These are phyloP conservation scores for Aspergillus udagawae DNA, from an alignment of 2,329 filamentous ascomycete genomes.

Conservation along the genomic window DNA sequence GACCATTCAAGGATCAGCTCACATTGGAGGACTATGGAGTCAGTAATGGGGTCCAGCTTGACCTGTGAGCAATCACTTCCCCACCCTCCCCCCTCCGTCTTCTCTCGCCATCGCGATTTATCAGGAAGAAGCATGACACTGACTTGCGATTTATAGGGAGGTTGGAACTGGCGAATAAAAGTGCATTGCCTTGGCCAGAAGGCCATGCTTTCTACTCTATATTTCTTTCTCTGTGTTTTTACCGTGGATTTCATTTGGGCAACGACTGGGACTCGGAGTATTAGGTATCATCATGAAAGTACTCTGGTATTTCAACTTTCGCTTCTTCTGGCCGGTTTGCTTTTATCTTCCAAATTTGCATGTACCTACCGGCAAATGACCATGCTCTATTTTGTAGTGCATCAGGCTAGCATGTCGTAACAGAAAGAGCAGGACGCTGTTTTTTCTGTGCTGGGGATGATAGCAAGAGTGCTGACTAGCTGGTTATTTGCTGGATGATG, in stretches of 20 bases:
- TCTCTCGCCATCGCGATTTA: not conserved
- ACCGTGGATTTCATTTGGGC: not conserved
- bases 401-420: constrained; percentile 18
- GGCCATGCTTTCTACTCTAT: not conserved
- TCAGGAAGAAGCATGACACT: constrained; percentile 14
- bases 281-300: constrained; percentile 1
- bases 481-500: not conserved
- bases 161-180: constrained; percentile 46
- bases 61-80: constrained; percentile 35
- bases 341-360: constrained; percentile 9
- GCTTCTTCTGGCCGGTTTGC: constrained; percentile 2
- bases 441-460: constrained; percentile 9
- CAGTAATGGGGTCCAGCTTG: constrained; percentile 71
- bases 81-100: not conserved
- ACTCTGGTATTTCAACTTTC: constrained; percentile 3
- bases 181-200: not conserved
- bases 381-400: constrained; percentile 20
- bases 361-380: constrained; percentile 31
- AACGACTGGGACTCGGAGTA: constrained; percentile 5
- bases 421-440: constrained; percentile 9
- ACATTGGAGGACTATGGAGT: constrained; percentile 91
- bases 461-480: constrained; percentile 12
- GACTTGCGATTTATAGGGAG: constrained; percentile 32
- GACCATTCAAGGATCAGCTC: constrained; percentile 88
- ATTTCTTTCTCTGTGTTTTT: constrained; percentile 1